Evolutionary conservation across 345 rosid species (phyloP).

Genomic region (Syzygium aromaticum): DNA sequence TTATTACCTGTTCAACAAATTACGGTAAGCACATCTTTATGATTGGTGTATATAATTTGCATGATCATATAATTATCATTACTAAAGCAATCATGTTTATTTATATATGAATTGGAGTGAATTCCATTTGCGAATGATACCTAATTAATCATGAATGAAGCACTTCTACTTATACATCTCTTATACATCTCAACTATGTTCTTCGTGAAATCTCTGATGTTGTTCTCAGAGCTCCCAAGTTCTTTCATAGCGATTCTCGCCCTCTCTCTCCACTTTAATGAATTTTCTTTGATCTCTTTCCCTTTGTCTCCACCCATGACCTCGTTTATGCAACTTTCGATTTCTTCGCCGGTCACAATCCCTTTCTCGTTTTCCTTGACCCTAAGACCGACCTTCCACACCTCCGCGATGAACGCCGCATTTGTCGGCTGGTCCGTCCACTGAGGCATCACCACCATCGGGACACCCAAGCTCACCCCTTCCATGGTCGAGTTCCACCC

Average conservation of each 20-base stretch:
- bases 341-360: constrained; percentile 27
- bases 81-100: background rate
- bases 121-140: background rate
- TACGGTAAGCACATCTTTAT: background rate
- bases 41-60: background rate
- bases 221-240: constrained; percentile 50
- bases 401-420: constrained; percentile 36
- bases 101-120: background rate
- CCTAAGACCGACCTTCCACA: constrained; percentile 47
- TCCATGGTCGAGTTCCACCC: constrained; percentile 38
- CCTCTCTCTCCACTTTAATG: constrained; percentile 35
- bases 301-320: constrained; percentile 39
- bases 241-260: constrained; percentile 32
- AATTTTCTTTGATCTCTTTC: constrained; percentile 25
- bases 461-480: constrained; percentile 12
- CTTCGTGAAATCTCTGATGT: constrained; percentile 27
- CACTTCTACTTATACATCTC: background rate
- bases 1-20: background rate
- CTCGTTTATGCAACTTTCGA: constrained; percentile 31
- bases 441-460: constrained; percentile 20
- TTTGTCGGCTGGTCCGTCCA: constrained; percentile 10
- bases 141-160: background rate
- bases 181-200: background rate
- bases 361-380: constrained; percentile 23
- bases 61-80: background rate